A percentile compares a stretch with the other conserved stretches of the same genome.
Conservation (phyloP, 1,284 basidiomycete genomes). For the Kalmanozyma brasiliensis region DNA sequence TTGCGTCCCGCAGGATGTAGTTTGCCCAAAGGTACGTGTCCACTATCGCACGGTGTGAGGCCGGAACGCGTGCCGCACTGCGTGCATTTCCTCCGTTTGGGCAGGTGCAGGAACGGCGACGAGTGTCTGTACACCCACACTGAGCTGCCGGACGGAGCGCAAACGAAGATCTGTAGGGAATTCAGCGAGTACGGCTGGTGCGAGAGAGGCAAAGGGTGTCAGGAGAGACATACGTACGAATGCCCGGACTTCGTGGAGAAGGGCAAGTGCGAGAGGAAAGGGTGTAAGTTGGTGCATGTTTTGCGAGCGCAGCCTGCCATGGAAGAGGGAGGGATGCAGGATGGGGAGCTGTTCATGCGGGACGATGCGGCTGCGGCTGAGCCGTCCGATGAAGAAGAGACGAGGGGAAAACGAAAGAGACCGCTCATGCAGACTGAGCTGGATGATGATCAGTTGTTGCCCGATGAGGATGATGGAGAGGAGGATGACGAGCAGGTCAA, state of each 20-base stretch:
- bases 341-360: conserved; percentile 51
- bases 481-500: conserved; percentile 16
- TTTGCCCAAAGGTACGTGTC: conserved; percentile 56
- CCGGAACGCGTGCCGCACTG: conserved; percentile 63
- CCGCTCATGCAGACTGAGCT: conserved; percentile 36
- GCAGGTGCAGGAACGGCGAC: conserved; percentile 59
- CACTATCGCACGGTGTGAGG: conserved; percentile 53
- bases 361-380: conserved; percentile 52
- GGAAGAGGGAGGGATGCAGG: conserved; percentile 20
- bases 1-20: conserved; percentile 58
- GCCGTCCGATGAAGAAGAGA: conserved; percentile 5
- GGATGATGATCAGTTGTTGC: conserved; percentile 12
- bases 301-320: conserved; percentile 37
- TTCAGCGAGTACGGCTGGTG: conserved; percentile 65
- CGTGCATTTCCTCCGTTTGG: conserved; percentile 55
- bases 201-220: conserved; percentile 50
- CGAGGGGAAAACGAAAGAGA: conserved; percentile 23
- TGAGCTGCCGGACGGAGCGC: conserved; percentile 12
- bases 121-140: conserved; percentile 61
- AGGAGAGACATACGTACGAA: conserved; percentile 61
- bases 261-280: conserved; percentile 51
- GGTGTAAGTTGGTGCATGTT: conserved; percentile 60
- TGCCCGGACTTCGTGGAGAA: conserved; percentile 62
- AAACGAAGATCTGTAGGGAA: conserved; percentile 48
- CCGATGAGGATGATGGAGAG: conserved; percentile 10